phyloP scores from a whole-genome alignment of 129 eudicot species.

The Gnaphalium uliginosum region DNA sequence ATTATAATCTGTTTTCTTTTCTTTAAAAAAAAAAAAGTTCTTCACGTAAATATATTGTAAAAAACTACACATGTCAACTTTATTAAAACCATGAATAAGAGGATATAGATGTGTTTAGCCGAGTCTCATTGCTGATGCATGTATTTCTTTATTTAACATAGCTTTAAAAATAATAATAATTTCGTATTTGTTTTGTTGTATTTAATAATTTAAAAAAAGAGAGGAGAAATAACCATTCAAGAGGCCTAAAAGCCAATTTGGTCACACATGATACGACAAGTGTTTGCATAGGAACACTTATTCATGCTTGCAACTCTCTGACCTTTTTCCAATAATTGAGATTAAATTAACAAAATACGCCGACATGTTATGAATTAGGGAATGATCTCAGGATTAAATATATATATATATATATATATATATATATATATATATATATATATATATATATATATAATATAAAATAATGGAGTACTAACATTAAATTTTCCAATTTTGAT shows the following conservation, averaged over 20 bases:
- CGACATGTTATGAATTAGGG: neutral
- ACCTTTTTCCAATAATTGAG: constrained; percentile 36
- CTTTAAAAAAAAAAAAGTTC: neutral
- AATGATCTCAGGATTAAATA: constrained; percentile 4
- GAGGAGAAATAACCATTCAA: constrained; percentile 25
- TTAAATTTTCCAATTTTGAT: too few species aligned
- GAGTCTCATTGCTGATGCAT: constrained; percentile 26
- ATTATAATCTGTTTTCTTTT: neutral
- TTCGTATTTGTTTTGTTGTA: neutral
- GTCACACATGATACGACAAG: constrained; percentile 31
- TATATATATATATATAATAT: too few species aligned
- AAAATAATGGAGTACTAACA: too few species aligned
- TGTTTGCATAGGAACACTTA: constrained; percentile 26
- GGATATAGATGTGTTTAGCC: constrained; percentile 25
- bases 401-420: too few species aligned
- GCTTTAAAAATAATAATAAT: neutral
- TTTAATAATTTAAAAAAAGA: neutral
- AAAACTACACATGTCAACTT: neutral
- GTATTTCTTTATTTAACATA: constrained; percentile 7
- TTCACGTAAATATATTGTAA: neutral
- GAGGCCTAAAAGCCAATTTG: constrained; percentile 37
- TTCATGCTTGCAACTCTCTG: constrained; percentile 40
- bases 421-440: too few species aligned
- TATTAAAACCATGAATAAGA: neutral
- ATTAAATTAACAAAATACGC: constrained; percentile 28